Evolutionary conservation across 1,284 basidiomycete species (phyloP).

Genomic region (Boletus semigastroideus): DNA sequence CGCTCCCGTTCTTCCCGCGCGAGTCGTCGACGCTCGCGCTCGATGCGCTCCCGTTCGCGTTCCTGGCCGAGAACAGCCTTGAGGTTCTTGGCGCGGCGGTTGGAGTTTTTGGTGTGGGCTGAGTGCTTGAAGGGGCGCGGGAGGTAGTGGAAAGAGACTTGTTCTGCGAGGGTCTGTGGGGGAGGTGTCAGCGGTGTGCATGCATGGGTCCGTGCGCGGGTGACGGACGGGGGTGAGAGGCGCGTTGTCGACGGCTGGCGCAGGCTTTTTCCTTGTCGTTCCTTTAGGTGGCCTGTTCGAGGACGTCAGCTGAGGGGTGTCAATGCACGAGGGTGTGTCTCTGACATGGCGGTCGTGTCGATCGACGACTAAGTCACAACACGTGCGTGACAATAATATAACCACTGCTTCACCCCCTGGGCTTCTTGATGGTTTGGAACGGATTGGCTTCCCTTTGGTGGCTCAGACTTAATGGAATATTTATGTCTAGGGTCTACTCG

Average conservation of each 20-base stretch:
- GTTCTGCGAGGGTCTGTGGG: not conserved
- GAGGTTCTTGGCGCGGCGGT: constrained; percentile 70
- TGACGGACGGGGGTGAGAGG: constrained; percentile 22
- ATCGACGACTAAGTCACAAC: too few species aligned
- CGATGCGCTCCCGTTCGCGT: constrained; percentile 58
- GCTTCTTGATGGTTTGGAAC: too few species aligned
- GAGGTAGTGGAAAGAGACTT: constrained; percentile 60
- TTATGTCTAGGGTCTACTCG: too few species aligned
- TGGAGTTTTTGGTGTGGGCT: constrained; percentile 63
- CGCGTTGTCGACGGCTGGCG: not conserved
- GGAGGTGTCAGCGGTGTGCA: not conserved
- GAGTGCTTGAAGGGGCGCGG: constrained; percentile 77
- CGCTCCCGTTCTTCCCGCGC: constrained; percentile 40
- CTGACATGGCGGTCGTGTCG: not conserved
- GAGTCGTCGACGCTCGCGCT: constrained; percentile 40
- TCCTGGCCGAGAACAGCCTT: constrained; percentile 75
- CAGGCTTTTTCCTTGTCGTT: not conserved
- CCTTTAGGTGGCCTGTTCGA: constrained; percentile 28
- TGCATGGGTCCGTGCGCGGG: not conserved
- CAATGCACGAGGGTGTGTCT: too few species aligned
- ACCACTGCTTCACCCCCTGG: too few species aligned
- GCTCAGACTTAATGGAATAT: too few species aligned
- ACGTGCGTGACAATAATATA: too few species aligned
- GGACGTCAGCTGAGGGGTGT: not conserved
- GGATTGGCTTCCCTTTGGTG: too few species aligned